These are phyloP conservation scores for Coniferiporia weirii DNA, from an alignment of 1,284 basidiomycete genomes.

Conservation along the genomic window DNA sequence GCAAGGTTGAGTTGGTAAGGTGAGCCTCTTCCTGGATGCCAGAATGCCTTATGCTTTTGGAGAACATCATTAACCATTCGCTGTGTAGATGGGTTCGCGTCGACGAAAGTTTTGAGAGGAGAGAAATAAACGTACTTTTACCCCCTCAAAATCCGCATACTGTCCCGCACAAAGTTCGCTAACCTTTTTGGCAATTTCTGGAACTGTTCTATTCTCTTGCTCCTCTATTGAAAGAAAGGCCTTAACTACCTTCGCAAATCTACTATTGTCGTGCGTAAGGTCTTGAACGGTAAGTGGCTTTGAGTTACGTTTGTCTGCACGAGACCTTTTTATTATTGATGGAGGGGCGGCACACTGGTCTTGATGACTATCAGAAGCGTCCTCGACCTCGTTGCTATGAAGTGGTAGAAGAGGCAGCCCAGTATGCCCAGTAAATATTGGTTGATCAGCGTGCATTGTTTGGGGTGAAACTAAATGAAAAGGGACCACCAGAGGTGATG, in stretches of 20 bases:
- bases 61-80: constrained; percentile 19
- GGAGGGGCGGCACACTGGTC: neutral
- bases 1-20: constrained; percentile 16
- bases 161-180: constrained; percentile 14
- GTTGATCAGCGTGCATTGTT: neutral
- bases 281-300: constrained; percentile 18
- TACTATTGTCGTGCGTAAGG: constrained; percentile 17
- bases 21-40: constrained; percentile 17
- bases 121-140: constrained; percentile 9
- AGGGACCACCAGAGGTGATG: neutral
- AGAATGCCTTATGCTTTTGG: constrained; percentile 19
- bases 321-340: neutral
- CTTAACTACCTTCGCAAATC: constrained; percentile 19
- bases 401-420: neutral
- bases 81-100: neutral
- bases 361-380: neutral
- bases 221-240: constrained; percentile 17
- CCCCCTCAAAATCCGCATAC: constrained; percentile 18
- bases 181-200: constrained; percentile 17
- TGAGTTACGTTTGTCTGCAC: constrained; percentile 11
- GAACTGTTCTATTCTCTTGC: constrained; percentile 14
- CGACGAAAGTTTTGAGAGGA: neutral
- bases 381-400: neutral
- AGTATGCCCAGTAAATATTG: neutral
- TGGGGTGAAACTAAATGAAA: neutral